Percentiles rank a stretch among this genome's conserved stretches.
Conservation (phyloP, 257 asterid genomes). For the Solanum arcanum region DNA sequence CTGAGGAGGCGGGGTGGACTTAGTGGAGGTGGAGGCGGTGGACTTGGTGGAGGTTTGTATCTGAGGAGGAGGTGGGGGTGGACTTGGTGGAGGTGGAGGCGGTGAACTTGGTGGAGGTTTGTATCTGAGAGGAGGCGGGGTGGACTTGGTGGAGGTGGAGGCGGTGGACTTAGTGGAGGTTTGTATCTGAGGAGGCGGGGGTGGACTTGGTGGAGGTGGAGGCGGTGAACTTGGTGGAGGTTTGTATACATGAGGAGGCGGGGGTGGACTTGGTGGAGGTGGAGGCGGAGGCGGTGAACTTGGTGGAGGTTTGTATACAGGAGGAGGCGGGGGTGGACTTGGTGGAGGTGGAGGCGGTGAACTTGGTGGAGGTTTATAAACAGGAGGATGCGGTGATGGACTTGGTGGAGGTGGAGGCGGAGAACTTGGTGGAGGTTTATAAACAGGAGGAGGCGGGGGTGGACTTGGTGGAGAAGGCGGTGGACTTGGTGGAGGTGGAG, state of each 20-base stretch:
- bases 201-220: not conserved
- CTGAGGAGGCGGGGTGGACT: not conserved
- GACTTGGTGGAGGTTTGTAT: not conserved
- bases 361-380: not conserved
- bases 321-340: no score
- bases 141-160: not conserved
- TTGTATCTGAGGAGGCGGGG: no score
- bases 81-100: not conserved
- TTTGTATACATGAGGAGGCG: not conserved
- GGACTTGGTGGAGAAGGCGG: not conserved
- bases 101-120: not conserved
- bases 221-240: not conserved
- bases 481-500: no score
- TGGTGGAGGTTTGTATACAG: not conserved
- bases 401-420: not conserved
- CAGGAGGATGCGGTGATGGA: not conserved
- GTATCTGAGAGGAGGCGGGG: fast-evolving
- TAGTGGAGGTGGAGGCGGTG: not conserved
- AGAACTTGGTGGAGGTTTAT: no score
- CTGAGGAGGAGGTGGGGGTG: not conserved
- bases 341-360: not conserved
- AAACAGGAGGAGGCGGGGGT: not conserved
- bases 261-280: not conserved
- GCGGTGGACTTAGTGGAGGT: not conserved
- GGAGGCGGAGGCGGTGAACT: not conserved